phyloP scores from a whole-genome alignment of 2,329 filamentous ascomycete species.

The Daldinia sp. region DNA sequence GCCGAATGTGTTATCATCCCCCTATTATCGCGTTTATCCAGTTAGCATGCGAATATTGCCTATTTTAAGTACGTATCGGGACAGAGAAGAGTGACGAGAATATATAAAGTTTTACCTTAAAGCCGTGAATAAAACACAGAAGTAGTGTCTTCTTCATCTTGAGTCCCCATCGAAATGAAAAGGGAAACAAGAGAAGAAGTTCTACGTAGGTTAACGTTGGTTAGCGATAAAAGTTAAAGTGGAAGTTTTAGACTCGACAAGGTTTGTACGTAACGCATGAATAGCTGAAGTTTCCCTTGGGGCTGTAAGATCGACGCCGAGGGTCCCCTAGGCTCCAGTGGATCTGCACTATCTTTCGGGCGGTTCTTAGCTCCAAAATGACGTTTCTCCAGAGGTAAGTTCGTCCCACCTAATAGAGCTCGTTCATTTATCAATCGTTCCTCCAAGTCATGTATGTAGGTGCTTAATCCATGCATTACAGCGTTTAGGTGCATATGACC shows the following conservation, averaged over 20 bases:
- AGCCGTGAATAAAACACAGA: slow-evolving; percentile 88
- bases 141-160: slow-evolving; percentile 83
- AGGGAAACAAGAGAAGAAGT: slow-evolving; percentile 10
- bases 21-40: slow-evolving; percentile 58
- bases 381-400: slow-evolving; percentile 10
- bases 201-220: background rate
- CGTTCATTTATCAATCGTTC: too few species aligned
- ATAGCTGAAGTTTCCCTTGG: slow-evolving; percentile 9
- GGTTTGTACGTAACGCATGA: slow-evolving; percentile 5
- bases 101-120: slow-evolving; percentile 66
- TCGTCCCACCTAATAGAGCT: slow-evolving; percentile 24
- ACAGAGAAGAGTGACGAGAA: background rate
- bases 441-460: too few species aligned
- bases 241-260: slow-evolving; percentile 18
- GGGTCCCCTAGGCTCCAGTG: slow-evolving; percentile 1
- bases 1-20: slow-evolving; percentile 82
- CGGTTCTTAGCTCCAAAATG: slow-evolving; percentile 5
- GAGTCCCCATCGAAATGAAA: slow-evolving; percentile 50
- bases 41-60: background rate
- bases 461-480: background rate
- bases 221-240: slow-evolving; percentile 4
- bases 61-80: slow-evolving; percentile 11
- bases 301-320: slow-evolving; percentile 33
- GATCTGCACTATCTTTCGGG: background rate
- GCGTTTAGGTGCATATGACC: slow-evolving; percentile 15